Evolutionary conservation across 2,329 filamentous ascomycete species (phyloP).

Genomic region (Penicillium sp.): DNA sequence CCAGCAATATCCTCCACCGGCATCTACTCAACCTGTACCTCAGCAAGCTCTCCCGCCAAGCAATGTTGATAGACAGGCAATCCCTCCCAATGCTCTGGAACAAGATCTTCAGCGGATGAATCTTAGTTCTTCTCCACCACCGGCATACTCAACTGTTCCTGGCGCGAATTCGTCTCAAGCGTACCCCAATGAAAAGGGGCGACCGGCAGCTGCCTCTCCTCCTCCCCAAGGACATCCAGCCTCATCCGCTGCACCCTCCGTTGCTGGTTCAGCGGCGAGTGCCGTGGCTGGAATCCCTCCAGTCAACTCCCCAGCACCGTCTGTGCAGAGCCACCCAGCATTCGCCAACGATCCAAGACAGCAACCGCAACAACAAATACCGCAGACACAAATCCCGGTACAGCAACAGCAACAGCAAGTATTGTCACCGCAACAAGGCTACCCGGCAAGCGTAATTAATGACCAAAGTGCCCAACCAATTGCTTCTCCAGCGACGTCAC

Average conservation of each 20-base stretch:
- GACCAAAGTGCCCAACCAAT: slow-evolving; percentile 25
- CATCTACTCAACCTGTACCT: slow-evolving; percentile 19
- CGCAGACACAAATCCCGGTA: not conserved
- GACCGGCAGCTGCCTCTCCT: slow-evolving; percentile 35
- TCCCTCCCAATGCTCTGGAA: slow-evolving; percentile 70
- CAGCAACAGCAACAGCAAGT: slow-evolving; percentile 40
- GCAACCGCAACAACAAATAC: slow-evolving; percentile 21
- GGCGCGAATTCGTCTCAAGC: slow-evolving; percentile 47
- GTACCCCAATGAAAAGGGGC: slow-evolving; percentile 77
- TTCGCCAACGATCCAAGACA: slow-evolving; percentile 78
- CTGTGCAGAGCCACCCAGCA: slow-evolving; percentile 67
- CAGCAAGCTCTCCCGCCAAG: slow-evolving; percentile 18
- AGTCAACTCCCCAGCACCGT: slow-evolving; percentile 21
- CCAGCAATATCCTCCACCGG: slow-evolving; percentile 33
- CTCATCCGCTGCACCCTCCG: slow-evolving; percentile 20
- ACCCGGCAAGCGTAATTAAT: slow-evolving; percentile 23
- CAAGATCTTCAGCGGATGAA: slow-evolving; percentile 82
- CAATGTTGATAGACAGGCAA: slow-evolving; percentile 16
- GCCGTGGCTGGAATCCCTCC: slow-evolving; percentile 15
- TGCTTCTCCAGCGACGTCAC: slow-evolving; percentile 35
- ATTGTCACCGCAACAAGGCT: slow-evolving; percentile 34
- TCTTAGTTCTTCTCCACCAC: slow-evolving; percentile 77
- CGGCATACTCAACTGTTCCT: slow-evolving; percentile 83
- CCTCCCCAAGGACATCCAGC: slow-evolving; percentile 25
- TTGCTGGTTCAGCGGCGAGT: slow-evolving; percentile 18